Evolutionary conservation across 139 green algal genomes (phyloP), one percentile per base, ranked within the genome.

Genomic region (Pleodorina starrii): DNA sequence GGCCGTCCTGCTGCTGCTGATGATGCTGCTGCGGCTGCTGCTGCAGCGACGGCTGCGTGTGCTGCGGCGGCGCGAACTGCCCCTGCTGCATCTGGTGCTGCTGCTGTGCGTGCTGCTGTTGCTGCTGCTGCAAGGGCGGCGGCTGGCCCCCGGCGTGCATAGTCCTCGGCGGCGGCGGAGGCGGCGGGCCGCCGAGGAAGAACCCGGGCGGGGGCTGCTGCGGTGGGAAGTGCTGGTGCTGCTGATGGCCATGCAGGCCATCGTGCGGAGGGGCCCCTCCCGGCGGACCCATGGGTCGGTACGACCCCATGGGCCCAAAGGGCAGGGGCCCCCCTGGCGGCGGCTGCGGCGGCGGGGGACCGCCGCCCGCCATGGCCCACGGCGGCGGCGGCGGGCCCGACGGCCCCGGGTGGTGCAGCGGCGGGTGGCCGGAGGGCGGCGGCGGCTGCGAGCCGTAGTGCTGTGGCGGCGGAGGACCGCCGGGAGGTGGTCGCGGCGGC

Each of bases 401-500:
- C 3, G 69, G 36, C 35, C 69, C 69, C 5, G 10, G 32, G 42
- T 66, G 74, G 14, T 57, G 74, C 46, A 46, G 35, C 48, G 16
- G 50, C 25, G 23, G 72, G 40, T 48, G 76, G 36, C 40, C 11
- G 32, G 76, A n/a, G 7, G 76, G 76, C n/a, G 32, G 50, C 50
- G 35, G 46, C 32, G 76, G 36, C 32, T 80, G 72, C n/a, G n/a
- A n/a, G 72, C 17, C 10, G 72, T 57, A 82, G 29, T 84, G 76
- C 75, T 66, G 50, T 17, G 46, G 76, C 11, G 76, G 48, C 4
- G 32, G 50, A 5, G 76, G 76, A 3, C 76, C 48, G 14, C 76
- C 76, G 14, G 76, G 76, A n/a, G 76, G 76, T 10, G 76, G 76
- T 12, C 50, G 32, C 32, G 48, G 76, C 76, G 76, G 76, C 32